Evolutionary conservation across 2,329 filamentous ascomycete genomes (phyloP).

Genomic region (Aureobasidium sp.): DNA sequence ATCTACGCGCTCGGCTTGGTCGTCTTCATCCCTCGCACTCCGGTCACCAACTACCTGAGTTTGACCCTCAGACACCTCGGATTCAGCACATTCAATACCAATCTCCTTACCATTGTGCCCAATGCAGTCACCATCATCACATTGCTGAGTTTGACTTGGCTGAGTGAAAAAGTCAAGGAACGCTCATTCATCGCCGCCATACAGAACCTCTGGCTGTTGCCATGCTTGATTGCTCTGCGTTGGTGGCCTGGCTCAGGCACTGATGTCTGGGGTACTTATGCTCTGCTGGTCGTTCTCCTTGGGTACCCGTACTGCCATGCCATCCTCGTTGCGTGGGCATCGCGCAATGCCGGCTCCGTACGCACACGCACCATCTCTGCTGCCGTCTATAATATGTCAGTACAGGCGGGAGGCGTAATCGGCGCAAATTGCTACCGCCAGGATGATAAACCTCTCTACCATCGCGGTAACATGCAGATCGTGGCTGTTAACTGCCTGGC

Average conservation of each 20-base stretch:
- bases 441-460: slow-evolving; percentile 40
- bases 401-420: slow-evolving; percentile 43
- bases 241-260: slow-evolving; percentile 26
- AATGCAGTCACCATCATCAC: slow-evolving; percentile 34
- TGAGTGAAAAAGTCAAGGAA: slow-evolving; percentile 42
- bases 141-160: slow-evolving; percentile 38
- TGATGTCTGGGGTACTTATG: slow-evolving; percentile 33
- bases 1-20: slow-evolving; percentile 47
- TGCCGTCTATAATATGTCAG: slow-evolving; percentile 37
- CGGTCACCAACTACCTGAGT: slow-evolving; percentile 50
- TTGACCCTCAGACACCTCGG: slow-evolving; percentile 51
- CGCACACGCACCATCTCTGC: slow-evolving; percentile 35
- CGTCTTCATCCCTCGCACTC: slow-evolving; percentile 49
- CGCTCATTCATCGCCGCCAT: slow-evolving; percentile 42
- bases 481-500: slow-evolving; percentile 25
- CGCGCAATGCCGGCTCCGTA: slow-evolving; percentile 34
- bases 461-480: slow-evolving; percentile 34
- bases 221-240: not conserved
- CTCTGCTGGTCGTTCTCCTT: slow-evolving; percentile 32
- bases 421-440: slow-evolving; percentile 43
- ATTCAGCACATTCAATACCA: slow-evolving; percentile 56
- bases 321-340: slow-evolving; percentile 35
- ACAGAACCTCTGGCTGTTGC: slow-evolving; percentile 48
- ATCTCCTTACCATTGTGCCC: slow-evolving; percentile 54
- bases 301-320: slow-evolving; percentile 38